Conservation (phyloP, 192 early-diverging fungal genomes). For the Rhizophlyctis rosea region DNA sequence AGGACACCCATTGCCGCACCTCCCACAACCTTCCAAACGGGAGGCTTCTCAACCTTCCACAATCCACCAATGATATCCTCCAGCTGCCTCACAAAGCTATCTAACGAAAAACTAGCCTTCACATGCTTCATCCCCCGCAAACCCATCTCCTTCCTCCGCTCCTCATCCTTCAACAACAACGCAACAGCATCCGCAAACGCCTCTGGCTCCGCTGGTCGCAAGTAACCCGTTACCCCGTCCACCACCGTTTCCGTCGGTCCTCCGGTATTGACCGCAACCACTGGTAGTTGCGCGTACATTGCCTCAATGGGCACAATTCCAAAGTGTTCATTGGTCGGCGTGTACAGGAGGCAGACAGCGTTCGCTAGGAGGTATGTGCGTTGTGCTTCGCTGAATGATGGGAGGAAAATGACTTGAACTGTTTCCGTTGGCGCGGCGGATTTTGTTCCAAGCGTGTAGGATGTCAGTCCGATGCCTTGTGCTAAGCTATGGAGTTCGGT, state of each 20-base stretch:
- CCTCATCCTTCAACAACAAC: constrained; percentile 32
- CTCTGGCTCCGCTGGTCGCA: constrained; percentile 57
- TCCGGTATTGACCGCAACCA: constrained; percentile 82
- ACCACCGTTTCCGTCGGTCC: constrained; percentile 81
- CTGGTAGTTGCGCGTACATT: constrained; percentile 86
- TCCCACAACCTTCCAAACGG: too few relatives aligned
- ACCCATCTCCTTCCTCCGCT: constrained; percentile 55
- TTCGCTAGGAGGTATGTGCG: constrained; percentile 65
- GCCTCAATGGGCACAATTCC: constrained; percentile 97
- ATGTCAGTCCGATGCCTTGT: constrained; percentile 38
- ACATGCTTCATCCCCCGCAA: constrained; percentile 60
- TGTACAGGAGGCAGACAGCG: constrained; percentile 75
- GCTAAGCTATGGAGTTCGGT: constrained; percentile 66
- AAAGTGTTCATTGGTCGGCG: constrained; percentile 91
- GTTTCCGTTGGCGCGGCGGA: constrained; percentile 19
- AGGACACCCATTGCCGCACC: too few relatives aligned
- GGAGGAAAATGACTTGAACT: constrained; percentile 77
- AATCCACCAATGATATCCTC: constrained; percentile 53
- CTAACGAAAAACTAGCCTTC: constrained; percentile 58
- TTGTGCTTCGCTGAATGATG: constrained; percentile 81
- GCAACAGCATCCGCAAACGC: constrained; percentile 66
- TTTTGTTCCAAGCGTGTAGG: constrained; percentile 42
- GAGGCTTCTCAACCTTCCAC: too few relatives aligned
- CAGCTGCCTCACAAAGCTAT: constrained; percentile 64
- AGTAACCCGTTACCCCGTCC: constrained; percentile 71